Evolutionary conservation across 805 yeast genomes (phyloP).

Genomic region (Ogataea thermomethanolica): DNA sequence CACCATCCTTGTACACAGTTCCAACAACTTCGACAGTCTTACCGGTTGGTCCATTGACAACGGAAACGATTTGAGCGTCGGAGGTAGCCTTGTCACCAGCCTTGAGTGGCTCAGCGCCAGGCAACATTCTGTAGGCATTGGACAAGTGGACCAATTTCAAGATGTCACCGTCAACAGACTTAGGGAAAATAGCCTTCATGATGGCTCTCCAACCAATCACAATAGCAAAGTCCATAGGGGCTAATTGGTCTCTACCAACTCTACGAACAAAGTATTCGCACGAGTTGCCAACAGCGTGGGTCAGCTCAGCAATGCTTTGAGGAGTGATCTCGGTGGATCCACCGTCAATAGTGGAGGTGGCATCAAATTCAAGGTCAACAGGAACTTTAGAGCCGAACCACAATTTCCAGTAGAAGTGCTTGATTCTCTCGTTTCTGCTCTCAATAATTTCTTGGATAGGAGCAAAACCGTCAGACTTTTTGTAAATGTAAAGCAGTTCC

Average conservation of each 20-base stretch:
- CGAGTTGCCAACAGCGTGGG: constrained; percentile 95
- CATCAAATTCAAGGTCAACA: constrained; percentile 69
- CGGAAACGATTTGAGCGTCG: constrained; percentile 81
- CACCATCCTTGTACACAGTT: constrained; percentile 68
- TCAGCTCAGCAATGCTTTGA: constrained; percentile 82
- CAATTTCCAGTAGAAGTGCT: constrained; percentile 93
- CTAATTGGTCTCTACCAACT: constrained; percentile 77
- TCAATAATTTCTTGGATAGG: constrained; percentile 89
- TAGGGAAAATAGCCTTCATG: constrained; percentile 97
- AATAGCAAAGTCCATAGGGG: constrained; percentile 99
- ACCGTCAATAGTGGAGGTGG: constrained; percentile 68
- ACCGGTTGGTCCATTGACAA: constrained; percentile 87
- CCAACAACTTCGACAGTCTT: constrained; percentile 96
- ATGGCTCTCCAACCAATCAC: constrained; percentile 98
- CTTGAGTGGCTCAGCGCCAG: constrained; percentile 86
- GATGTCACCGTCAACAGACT: constrained; percentile 92
- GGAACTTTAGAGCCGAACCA: constrained; percentile 75
- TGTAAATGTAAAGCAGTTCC: constrained; percentile 72
- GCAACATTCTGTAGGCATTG: constrained; percentile 88
- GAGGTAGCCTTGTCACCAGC: constrained; percentile 84
- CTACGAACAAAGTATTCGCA: constrained; percentile 94
- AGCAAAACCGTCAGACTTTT: constrained; percentile 88
- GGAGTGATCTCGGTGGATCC: constrained; percentile 64
- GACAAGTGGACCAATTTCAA: constrained; percentile 91
- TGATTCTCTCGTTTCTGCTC: constrained; percentile 89